Conservation (phyloP, 2,329 filamentous ascomycete genomes). For the Plectosphaerella sp. region DNA sequence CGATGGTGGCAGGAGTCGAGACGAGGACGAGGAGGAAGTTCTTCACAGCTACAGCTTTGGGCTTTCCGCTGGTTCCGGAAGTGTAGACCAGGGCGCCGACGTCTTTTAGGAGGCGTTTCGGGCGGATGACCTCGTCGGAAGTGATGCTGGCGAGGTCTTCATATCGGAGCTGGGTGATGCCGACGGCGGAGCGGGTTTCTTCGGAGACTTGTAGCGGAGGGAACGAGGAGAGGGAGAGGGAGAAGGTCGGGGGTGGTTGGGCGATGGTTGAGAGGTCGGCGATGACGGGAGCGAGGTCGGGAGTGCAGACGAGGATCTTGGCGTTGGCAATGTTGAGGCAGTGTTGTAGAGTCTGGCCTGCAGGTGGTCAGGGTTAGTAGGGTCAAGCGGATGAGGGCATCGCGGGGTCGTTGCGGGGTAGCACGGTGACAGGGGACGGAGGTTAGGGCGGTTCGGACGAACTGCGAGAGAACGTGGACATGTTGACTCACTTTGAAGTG, state of each 20-base stretch:
- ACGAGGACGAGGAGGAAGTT: slow-evolving; percentile 25
- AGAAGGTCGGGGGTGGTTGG: background rate
- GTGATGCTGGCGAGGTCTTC: background rate
- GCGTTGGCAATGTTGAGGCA: slow-evolving; percentile 1
- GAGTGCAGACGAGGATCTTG: background rate
- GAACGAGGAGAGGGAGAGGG: background rate
- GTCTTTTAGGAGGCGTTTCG: background rate
- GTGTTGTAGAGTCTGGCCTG: slow-evolving; percentile 1
- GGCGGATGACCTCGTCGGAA: background rate
- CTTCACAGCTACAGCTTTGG: slow-evolving; percentile 61
- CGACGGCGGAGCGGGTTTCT: background rate
- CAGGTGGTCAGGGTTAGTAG: background rate
- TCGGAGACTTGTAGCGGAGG: background rate
- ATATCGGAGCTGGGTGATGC: background rate
- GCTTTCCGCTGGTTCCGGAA: slow-evolving; percentile 69
- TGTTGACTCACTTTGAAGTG: background rate
- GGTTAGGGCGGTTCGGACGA: no score
- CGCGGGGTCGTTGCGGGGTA: background rate
- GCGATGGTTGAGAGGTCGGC: background rate
- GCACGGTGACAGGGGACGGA: background rate
- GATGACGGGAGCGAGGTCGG: background rate
- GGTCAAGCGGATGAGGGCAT: background rate
- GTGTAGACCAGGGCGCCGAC: slow-evolving; percentile 61
- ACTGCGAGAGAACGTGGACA: background rate
- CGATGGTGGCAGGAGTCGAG: slow-evolving; percentile 3